Conservation (phyloP, 768 basidiomycete species). For the Termitomyces sp. region DNA sequence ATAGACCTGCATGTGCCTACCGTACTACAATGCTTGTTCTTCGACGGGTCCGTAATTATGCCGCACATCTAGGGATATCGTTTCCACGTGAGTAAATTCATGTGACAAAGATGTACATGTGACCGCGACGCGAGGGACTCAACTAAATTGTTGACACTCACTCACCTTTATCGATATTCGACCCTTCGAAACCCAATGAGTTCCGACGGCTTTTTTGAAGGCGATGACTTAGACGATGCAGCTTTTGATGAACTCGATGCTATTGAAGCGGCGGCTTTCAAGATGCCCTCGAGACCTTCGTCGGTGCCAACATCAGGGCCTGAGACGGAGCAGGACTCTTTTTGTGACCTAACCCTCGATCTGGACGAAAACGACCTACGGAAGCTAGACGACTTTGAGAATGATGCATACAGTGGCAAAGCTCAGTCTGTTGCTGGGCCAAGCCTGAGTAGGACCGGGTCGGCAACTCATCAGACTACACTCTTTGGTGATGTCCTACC, state of each 20-base stretch:
- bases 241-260: conserved; percentile 58
- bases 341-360: conserved; percentile 50
- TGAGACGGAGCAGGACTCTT: conserved; percentile 33
- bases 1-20: neutral
- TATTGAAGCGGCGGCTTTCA: conserved; percentile 53
- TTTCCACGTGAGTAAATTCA: no score
- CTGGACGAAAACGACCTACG: conserved; percentile 50
- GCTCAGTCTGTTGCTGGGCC: conserved; percentile 37
- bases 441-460: conserved; percentile 30
- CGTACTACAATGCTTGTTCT: no score
- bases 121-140: conserved; percentile 15
- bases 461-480: conserved; percentile 53
- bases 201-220: conserved; percentile 72
- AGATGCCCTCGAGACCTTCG: conserved; percentile 13
- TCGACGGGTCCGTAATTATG: no score
- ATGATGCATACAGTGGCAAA: conserved; percentile 38
- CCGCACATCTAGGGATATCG: no score
- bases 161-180: neutral
- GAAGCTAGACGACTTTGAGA: conserved; percentile 46
- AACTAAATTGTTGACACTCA: neutral
- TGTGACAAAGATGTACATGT: conserved; percentile 12
- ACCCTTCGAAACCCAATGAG: conserved; percentile 42
- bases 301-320: conserved; percentile 9
- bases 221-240: conserved; percentile 55
- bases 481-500: conserved; percentile 57